phyloP scores from a whole-genome alignment of 1,284 basidiomycete genomes.

The Ceratobasidium sp. region DNA sequence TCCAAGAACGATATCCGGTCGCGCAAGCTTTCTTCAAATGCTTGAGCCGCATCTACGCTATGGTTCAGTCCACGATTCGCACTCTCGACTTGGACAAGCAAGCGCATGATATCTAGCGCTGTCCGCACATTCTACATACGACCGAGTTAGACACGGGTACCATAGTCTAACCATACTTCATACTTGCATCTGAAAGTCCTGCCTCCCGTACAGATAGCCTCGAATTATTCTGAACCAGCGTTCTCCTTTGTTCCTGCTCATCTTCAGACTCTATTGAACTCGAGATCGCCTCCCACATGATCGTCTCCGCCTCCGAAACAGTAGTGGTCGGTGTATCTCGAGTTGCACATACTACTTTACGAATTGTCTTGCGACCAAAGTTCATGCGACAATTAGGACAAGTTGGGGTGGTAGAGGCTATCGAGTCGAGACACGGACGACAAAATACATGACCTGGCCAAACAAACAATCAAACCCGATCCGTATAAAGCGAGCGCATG shows the following conservation, averaged over 20 bases:
- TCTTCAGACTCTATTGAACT: constrained; percentile 11
- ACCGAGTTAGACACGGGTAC: no score
- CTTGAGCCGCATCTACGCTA: constrained; percentile 6
- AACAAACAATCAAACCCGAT: no score
- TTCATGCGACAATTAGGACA: constrained; percentile 29
- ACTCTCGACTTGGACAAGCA: constrained; percentile 6
- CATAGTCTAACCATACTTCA: neutral
- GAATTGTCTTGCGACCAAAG: neutral
- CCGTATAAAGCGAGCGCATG: no score
- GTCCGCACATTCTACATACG: neutral
- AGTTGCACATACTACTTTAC: constrained; percentile 12
- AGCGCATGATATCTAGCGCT: neutral
- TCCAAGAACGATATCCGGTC: constrained; percentile 35
- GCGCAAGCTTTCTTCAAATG: constrained; percentile 28
- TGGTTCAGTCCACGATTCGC: neutral
- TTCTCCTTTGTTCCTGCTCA: constrained; percentile 9
- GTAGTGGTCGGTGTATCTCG: neutral
- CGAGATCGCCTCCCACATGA: constrained; percentile 25
- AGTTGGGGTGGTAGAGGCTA: neutral
- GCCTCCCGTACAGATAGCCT: neutral
- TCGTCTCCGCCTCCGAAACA: neutral
- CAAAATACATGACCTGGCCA: constrained; percentile 41
- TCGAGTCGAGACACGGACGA: constrained; percentile 19
- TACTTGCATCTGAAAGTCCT: neutral
- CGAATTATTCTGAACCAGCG: neutral